phyloP scores from a whole-genome alignment of 1,139 yeast species.

The Debaryomycetaceae sp. region DNA sequence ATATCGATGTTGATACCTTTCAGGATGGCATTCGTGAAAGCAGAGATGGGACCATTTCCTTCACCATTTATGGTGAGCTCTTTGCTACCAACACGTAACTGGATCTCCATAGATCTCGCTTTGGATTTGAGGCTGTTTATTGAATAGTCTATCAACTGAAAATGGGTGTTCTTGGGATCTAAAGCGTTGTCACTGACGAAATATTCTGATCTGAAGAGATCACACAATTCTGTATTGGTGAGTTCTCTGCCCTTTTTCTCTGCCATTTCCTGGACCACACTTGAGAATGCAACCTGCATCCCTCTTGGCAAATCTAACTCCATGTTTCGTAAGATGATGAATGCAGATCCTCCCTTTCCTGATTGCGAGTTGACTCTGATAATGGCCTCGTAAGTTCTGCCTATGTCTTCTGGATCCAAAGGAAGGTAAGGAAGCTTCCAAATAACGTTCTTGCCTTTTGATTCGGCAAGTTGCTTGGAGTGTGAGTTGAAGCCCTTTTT shows the following conservation, averaged over 20 bases:
- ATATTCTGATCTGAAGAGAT: constrained; percentile 70
- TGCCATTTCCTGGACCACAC: constrained; percentile 76
- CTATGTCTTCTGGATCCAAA: constrained; percentile 92
- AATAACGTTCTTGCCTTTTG: constrained; percentile 29
- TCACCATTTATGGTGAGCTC: constrained; percentile 53
- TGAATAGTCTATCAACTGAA: constrained; percentile 51
- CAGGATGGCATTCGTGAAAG: constrained; percentile 76
- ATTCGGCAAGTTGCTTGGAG: constrained; percentile 27
- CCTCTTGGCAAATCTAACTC: constrained; percentile 92
- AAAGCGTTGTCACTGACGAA: constrained; percentile 52
- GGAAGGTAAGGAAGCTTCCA: constrained; percentile 97
- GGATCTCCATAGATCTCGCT: constrained; percentile 32
- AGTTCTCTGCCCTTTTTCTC: constrained; percentile 85
- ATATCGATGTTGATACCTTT: constrained; percentile 52
- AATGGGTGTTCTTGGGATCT: constrained; percentile 22
- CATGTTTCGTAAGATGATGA: constrained; percentile 85
- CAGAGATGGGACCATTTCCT: constrained; percentile 96
- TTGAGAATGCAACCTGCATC: constrained; percentile 86
- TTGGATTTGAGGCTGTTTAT: constrained; percentile 32
- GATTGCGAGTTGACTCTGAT: constrained; percentile 97
- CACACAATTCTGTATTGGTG: constrained; percentile 69
- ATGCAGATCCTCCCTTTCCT: constrained; percentile 98
- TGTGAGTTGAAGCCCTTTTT: constrained; percentile 85
- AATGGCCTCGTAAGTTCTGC: constrained; percentile 95
- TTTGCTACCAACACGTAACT: constrained; percentile 46